Evolutionary conservation across 768 basidiomycete genomes (phyloP), one percentile per base, ranked within the genome.

Genomic region (Russula brevipes): DNA sequence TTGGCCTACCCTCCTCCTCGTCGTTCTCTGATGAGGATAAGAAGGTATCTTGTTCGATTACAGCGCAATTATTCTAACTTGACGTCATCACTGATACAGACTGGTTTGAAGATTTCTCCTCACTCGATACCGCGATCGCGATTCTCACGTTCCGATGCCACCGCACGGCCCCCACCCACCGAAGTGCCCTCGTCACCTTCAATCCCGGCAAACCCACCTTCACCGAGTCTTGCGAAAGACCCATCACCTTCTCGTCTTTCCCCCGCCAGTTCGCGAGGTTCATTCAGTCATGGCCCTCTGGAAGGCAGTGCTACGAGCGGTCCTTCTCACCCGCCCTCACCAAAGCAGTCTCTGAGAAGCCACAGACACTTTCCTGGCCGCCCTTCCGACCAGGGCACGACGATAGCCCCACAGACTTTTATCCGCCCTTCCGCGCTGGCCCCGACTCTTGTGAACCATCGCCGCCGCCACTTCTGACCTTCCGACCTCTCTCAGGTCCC

Each of bases 1-100:
- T 74, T 38, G 74, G 73, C 19, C 67, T 67, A 41, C 69, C 69
- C 19, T 68, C 71, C 12, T 70, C 71, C 24, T 41, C 33, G n/a
- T n/a, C 45, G 2, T 44, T 52, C 7, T 45, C 35, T 44, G 54
- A 60, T 16, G 54, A 45, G 41, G 63, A 60, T 24, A 50, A 16
- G 41, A 59, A 60, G 46, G 47, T 60, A 55, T 16, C 38, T 63
- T 36, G 11, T 36, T 35, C 17, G 54, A n/a, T 46, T 31, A 45
- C 39, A 30, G n/a, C 24, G 42, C 30, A n/a, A 44, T 35, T n/a
- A 33, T 36, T 46, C 35, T 35, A 33, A 42, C 33, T 50, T 41
- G 8, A 38, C 42, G 3, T 36, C 38, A 50, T 42, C 24, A 7
- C 58, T 45, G 9, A 10, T 30, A 10, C 58, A 59, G 58, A n/a